Evolutionary conservation across 306 rosid genomes (phyloP), one percentile per base, ranked within the genome.

Genomic region (Fragaria ananassa): DNA sequence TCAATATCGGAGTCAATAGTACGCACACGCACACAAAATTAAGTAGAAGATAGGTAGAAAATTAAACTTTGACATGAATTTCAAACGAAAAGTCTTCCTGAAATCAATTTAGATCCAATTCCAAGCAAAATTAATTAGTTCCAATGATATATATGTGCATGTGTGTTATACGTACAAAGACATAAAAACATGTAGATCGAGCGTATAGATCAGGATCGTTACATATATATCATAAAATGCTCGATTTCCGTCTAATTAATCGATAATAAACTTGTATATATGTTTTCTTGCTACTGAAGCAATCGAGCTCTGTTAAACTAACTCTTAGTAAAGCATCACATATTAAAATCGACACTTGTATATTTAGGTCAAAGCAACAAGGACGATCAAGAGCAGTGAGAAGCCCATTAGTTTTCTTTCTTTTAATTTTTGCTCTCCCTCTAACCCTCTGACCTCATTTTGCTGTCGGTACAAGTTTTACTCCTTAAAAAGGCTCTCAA

Each of bases 371-470:
- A 83, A 83, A 67, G 56, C 31, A 19, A 72, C 53, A 53, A 66
- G 53, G 56, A 21, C 73, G 29, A 18, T 35, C 29, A 19, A 75
- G 44, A 64, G 53, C 35, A 53, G 54, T 57, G 25, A 57, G 76
- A 76, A 35, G 31, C 68, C 75, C 54, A 27, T 35, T 46, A 8
- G 6, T 25, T 46, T 50, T 79, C 11, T 23, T 49, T 45, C 8
- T 64, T 37, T 13, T 13, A 35, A 19, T 27, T 10, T 21, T 75
- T 31, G 34, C 45, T 25, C 21, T 37, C 31, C 29, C 69, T 6
- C 69, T 6, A 39, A 39, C 62, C 50, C 37, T 78, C 79, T 81
- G 70, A 85, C 74, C 83, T 85, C 83, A 75, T 74, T 82, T 86
- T 46, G 57, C 34, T 76, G 83, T 83, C 84, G 87, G 79, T 67